Evolutionary conservation across 768 basidiomycete genomes (phyloP), one percentile per base, ranked within the genome.

Genomic region (Rhodotorula sphaerocarpa): DNA sequence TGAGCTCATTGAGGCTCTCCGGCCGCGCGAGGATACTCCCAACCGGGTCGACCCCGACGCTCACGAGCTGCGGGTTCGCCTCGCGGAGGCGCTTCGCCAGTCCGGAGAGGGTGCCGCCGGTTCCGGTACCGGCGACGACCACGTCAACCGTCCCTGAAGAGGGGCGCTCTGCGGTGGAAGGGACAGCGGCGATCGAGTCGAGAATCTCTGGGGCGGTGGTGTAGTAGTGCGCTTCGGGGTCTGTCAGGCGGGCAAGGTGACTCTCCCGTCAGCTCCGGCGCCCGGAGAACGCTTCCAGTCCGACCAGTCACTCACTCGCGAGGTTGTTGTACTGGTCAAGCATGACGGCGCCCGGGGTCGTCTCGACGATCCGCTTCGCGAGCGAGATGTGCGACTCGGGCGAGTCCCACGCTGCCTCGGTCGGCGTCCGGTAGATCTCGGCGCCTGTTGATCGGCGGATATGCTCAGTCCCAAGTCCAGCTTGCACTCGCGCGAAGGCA

Each of bases 91-190:
- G 86, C 21, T 84, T 80, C 23, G 88, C 85, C 51, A 88, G 74
- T 3, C 93, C 93, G n/a, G 88, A 88, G 64, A 99, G 77, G 1
- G 93, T 96, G 16, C 93, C 93, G 20, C 95, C 93, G 3, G 95
- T 99, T 20, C 95, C 95, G 15, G 92, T 88, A 5, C 88, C 84
- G 12, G 85, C 88, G 27, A 95, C 75, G 53, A 97, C 77, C 3
- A 83, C 85, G 73, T 92, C 86, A 28, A 96, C 83, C 73, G 86
- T 85, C 53, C 80, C 50, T 2, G 48, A 55, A 0, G 63, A 10
- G 76, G 68, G 1, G 82, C 48, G 84, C 20, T 84, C 81, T 3
- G 84, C 83, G 0, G 86, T 87, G 1, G 82, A 90, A 83, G 67
- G 95, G 93, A 75, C 96, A 91, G 15, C 86, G 85, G 84, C 30